Conservation (phyloP, 352 stramenopile species). For the Phytophthora parvispora region DNA sequence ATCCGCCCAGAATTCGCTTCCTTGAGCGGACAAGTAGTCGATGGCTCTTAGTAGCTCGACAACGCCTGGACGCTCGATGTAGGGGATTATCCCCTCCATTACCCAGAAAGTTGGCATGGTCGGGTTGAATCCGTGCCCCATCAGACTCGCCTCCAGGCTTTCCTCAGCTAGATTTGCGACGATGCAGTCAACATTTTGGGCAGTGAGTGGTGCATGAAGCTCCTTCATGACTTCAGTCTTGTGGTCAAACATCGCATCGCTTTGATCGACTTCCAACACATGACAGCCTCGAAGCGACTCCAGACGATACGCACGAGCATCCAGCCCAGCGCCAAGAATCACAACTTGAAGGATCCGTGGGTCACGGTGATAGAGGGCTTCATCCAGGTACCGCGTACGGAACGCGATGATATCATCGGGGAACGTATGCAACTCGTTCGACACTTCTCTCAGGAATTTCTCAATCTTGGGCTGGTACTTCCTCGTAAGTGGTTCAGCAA, state of each 20-base stretch:
- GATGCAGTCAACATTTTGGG: slow-evolving; percentile 53
- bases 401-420: slow-evolving; percentile 44
- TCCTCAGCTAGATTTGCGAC: slow-evolving; percentile 56
- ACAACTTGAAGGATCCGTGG: slow-evolving; percentile 61
- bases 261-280: slow-evolving; percentile 69
- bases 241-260: slow-evolving; percentile 50
- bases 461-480: slow-evolving; percentile 36
- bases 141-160: slow-evolving; percentile 41
- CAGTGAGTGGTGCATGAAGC: slow-evolving; percentile 45
- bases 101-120: slow-evolving; percentile 66
- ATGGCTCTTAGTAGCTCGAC: slow-evolving; percentile 57
- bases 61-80: slow-evolving; percentile 45
- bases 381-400: slow-evolving; percentile 66
- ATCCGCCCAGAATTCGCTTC: slow-evolving; percentile 67
- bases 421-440: slow-evolving; percentile 2
- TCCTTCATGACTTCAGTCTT: slow-evolving; percentile 60
- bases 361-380: slow-evolving; percentile 54
- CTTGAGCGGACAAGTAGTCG: slow-evolving; percentile 52
- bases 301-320: slow-evolving; percentile 65
- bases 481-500: slow-evolving; percentile 36
- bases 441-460: slow-evolving; percentile 23
- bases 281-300: slow-evolving; percentile 48
- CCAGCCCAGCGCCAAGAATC: slow-evolving; percentile 62
- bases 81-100: slow-evolving; percentile 65
- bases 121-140: slow-evolving; percentile 55